A percentile compares a stretch with the other conserved stretches of the same genome.
Conservation (phyloP, 768 basidiomycete genomes). For the Psilocybe cubensis region DNA sequence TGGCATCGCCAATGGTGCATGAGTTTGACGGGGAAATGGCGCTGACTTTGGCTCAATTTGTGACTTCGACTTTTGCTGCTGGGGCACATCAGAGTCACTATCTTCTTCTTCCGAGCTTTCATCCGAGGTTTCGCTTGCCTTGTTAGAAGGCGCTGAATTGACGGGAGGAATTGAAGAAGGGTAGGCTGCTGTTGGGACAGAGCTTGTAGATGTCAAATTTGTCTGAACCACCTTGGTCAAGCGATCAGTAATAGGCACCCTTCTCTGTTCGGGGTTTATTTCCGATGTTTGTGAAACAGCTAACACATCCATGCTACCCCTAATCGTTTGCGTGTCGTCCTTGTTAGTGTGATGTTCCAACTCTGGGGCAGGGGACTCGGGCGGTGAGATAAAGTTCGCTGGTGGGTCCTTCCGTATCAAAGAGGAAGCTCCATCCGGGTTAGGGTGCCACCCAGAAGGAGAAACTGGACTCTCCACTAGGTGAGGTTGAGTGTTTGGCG, state of each 20-base stretch:
- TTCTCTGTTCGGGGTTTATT: conserved; percentile 27
- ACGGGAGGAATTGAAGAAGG: neutral
- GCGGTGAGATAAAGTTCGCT: conserved; percentile 38
- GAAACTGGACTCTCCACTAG: conserved; percentile 29
- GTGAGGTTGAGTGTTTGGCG: neutral
- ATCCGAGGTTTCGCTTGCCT: neutral
- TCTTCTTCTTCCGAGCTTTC: neutral
- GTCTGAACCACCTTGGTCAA: conserved; percentile 42
- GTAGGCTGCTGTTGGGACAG: neutral
- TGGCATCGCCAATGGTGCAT: neutral
- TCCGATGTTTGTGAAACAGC: conserved; percentile 10
- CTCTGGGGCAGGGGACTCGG: conserved; percentile 34
- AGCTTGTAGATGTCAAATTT: conserved; percentile 8
- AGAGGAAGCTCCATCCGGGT: neutral
- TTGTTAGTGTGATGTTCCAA: conserved; percentile 15
- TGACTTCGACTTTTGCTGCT: neutral
- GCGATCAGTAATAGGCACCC: conserved; percentile 46
- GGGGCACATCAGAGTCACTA: neutral
- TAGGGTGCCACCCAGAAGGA: conserved; percentile 7
- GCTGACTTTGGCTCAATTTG: neutral
- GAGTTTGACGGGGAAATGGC: neutral
- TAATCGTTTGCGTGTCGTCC: neutral
- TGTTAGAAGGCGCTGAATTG: too few relatives aligned
- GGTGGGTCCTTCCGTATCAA: conserved; percentile 36
- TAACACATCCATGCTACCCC: neutral